Evolutionary conservation across 2,329 filamentous ascomycete species (phyloP), one percentile per base, ranked within the genome.

Genomic region (Rhytidhysteron rufulum): DNA sequence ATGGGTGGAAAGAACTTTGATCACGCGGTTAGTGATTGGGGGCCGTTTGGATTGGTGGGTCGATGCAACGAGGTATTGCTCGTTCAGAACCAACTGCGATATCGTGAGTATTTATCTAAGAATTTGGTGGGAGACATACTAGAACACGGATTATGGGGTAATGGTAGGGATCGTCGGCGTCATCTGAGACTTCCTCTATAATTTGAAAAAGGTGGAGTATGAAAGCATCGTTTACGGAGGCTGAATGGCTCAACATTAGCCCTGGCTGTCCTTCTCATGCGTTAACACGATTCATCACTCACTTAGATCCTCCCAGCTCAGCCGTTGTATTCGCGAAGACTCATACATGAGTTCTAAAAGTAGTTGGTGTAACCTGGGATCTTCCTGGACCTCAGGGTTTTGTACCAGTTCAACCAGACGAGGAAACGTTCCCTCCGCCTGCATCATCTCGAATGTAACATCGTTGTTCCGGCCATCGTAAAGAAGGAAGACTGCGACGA

Each of bases 81-180:
- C 93, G 66, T 98, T 98, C 49, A 98, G 70, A 20, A 97, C 90
- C 54, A 98, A 79, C 88, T 95, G 50, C n/a, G 37, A 32, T 39
- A 37, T 11, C 9, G 15, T 39, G 19, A 31, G 39, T 47, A 27
- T 27, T 27, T 27, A 7, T 7, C 24, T 13, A 25, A 18, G 17
- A 22, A 22, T 3, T 3, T 13, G n/a, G 3, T 13, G 15, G 16
- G 4, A 15, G 11, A 72, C 83, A 63, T 68, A 95, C 89, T 68
- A 98, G 66, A 36, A 97, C 90, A 49, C 90, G 81, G 58, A 98
- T 96, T 33, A 96, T 85, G 5, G 88, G 86, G 62, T 96, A 97
- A 63, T 97, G 91, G 63, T 95, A 98, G 1, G 91, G 91, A 63
- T 97, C 93, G 51, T 88, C 80, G 17, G 80, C 83, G 65, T 97